Conservation (phyloP, 306 rosid genomes). For the Rosa multiflora region DNA sequence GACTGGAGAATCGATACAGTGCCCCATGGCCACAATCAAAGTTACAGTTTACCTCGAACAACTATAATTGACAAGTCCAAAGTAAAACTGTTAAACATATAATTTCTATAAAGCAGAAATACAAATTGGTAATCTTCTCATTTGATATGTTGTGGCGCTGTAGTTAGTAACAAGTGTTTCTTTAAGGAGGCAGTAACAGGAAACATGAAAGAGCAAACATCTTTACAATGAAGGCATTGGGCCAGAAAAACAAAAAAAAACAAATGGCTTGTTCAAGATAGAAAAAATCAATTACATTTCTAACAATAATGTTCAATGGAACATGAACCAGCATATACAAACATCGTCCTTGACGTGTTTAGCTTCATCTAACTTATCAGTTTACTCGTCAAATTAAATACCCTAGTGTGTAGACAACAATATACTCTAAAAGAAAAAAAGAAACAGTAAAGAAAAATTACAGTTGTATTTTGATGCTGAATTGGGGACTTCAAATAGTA, state of each 20-base stretch:
- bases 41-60: neutral
- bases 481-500: constrained; percentile 8
- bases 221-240: constrained; percentile 5
- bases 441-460: neutral
- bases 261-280: neutral
- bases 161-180: neutral
- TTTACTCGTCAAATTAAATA: constrained; percentile 12
- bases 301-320: constrained; percentile 1
- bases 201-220: neutral
- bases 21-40: neutral
- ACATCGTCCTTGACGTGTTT: constrained; percentile 14
- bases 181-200: neutral
- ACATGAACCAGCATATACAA: constrained; percentile 9
- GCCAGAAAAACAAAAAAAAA: neutral
- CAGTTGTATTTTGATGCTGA: neutral
- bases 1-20: neutral
- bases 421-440: constrained; percentile 1
- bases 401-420: constrained; percentile 12
- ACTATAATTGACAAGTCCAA: neutral
- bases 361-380: constrained; percentile 19
- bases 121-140: neutral
- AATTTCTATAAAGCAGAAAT: neutral
- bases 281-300: constrained; percentile 12
- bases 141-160: neutral
- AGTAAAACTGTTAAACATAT: neutral